Evolutionary conservation across 2,329 filamentous ascomycete genomes (phyloP), one percentile per base, ranked within the genome.

Genomic region (Fusarium veterinarium): DNA sequence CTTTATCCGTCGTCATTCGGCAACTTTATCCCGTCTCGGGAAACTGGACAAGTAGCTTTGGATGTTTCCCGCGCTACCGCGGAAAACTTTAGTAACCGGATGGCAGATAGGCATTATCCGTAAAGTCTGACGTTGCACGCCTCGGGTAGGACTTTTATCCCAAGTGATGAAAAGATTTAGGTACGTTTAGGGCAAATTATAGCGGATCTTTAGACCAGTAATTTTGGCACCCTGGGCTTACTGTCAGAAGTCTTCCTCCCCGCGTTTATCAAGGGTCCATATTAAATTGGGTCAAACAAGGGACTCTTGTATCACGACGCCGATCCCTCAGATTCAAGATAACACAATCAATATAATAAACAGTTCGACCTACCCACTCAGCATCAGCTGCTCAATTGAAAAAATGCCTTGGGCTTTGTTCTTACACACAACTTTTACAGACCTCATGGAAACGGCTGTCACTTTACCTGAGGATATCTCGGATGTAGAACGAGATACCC

Each of bases 261-360:
- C 58, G 59, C 59, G 62, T 65, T 45, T 53, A 64, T 63, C 38
- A 17, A 31, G 45, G 33, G 17, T 35, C 57, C 49, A 33, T 2
- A 16, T n/a, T 33, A n/a, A n/a, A 40, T 13, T 48, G 45, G 20
- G 14, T 12, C 46, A 30, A 13, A 17, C 30, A 49, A 17, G 13
- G 30, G 45, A 20, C 9, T 23, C 49, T 20, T 11, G 5, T 8
- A 3, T 11, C 7, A 5, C 12, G 4, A 38, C 20, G 44, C 19
- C 28, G 14, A 42, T 55, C n/a, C 4, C 38, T 6, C 5, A 4
- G 3, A 20, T 14, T 33, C 12, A 11, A 25, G 52, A 20, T 25
- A 56, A 5, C 12, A 8, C 19, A 5, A 4, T n/a, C 8, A 9
- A 23, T 23, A 23, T 10, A n/a, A 8, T 16, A 4, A 30, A 11